Percentiles rank a stretch among this genome's conserved stretches.
phyloP scores from a whole-genome alignment of 139 green algal species.

The Picochlorum sp. region DNA sequence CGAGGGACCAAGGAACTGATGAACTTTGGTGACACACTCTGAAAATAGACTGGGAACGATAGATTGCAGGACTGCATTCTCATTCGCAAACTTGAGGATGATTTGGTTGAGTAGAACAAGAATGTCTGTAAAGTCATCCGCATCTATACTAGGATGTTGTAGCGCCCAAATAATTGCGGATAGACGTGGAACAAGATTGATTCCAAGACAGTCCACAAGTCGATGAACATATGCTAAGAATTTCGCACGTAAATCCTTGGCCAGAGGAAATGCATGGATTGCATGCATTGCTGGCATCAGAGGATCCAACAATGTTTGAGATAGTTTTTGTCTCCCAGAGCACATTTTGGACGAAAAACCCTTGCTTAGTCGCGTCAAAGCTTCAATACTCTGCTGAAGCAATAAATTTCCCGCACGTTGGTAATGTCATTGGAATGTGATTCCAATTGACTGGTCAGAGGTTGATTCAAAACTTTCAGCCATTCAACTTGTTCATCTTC shows the following conservation, averaged over 20 bases:
- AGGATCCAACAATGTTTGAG: constrained; percentile 17
- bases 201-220: constrained; percentile 69
- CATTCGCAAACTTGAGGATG: constrained; percentile 6
- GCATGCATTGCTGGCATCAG: constrained; percentile 18
- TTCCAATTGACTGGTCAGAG: constrained; percentile 50
- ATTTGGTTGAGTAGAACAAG: constrained; percentile 66
- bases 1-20: constrained; percentile 42
- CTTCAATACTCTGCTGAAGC: constrained; percentile 63
- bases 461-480: constrained; percentile 47
- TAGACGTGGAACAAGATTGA: constrained; percentile 45
- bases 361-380: constrained; percentile 61
- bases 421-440: constrained; percentile 5
- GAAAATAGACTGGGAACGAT: background rate
- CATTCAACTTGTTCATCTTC: constrained; percentile 49
- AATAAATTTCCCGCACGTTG: constrained; percentile 11
- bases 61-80: constrained; percentile 19
- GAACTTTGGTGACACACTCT: constrained; percentile 33
- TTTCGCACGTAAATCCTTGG: constrained; percentile 52
- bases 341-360: constrained; percentile 59
- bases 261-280: constrained; percentile 37
- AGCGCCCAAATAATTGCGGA: constrained; percentile 49
- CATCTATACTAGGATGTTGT: constrained; percentile 35
- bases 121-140: constrained; percentile 50
- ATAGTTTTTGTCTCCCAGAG: constrained; percentile 48
- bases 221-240: constrained; percentile 77